phyloP scores from a whole-genome alignment of 768 basidiomycete genomes.

The Rhizopogon sp. region DNA sequence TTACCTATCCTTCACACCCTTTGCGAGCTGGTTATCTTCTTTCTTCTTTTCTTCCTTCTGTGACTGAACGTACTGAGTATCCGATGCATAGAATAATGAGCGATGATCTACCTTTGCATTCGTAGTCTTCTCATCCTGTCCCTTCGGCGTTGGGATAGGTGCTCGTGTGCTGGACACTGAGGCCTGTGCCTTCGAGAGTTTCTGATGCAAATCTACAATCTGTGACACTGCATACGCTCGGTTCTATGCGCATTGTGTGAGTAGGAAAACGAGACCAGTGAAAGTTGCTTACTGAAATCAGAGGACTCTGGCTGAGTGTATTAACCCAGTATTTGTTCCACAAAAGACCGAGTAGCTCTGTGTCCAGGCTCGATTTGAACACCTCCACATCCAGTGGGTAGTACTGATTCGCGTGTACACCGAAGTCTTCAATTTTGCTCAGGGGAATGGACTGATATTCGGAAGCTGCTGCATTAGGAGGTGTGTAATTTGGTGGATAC shows the following conservation, averaged over 20 bases:
- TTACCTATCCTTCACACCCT: slow-evolving; percentile 90
- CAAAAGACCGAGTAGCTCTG: slow-evolving; percentile 78
- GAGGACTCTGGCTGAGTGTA: slow-evolving; percentile 87
- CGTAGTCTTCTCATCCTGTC: slow-evolving; percentile 37
- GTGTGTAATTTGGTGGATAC: slow-evolving; percentile 92
- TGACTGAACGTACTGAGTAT: neutral
- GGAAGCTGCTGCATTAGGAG: slow-evolving; percentile 60
- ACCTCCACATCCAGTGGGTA: slow-evolving; percentile 93
- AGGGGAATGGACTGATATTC: slow-evolving; percentile 97
- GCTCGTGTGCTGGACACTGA: slow-evolving; percentile 57
- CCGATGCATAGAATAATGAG: neutral
- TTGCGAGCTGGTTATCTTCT: slow-evolving; percentile 81
- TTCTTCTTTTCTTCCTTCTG: slow-evolving; percentile 71
- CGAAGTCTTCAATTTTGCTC: slow-evolving; percentile 98
- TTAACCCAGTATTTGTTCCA: slow-evolving; percentile 99
- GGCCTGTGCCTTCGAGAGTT: slow-evolving; percentile 68
- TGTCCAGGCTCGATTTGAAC: slow-evolving; percentile 89
- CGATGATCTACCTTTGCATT: slow-evolving; percentile 35
- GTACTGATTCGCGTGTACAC: slow-evolving; percentile 95
- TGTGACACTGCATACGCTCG: slow-evolving; percentile 92
- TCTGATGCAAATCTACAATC: slow-evolving; percentile 84
- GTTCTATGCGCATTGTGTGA: slow-evolving; percentile 50
- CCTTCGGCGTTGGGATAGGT: slow-evolving; percentile 47
- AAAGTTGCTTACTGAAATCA: slow-evolving; percentile 69
- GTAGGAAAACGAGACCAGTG: neutral